Conservation (phyloP, 345 rosid species). For the Toxicodendron radicans region DNA sequence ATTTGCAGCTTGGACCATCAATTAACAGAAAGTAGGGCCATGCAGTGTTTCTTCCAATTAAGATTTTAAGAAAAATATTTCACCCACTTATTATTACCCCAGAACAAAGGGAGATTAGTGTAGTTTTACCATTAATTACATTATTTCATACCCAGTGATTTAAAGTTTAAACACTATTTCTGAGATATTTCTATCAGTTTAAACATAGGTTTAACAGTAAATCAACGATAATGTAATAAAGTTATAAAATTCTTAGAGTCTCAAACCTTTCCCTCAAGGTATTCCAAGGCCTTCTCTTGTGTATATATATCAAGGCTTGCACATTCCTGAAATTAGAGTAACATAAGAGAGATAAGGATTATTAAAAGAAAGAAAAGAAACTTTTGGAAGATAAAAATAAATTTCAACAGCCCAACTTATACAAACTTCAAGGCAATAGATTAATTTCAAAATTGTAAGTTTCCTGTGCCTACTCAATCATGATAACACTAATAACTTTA, state of each 20-base stretch:
- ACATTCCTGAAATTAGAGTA: slow-evolving; percentile 69
- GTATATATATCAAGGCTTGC: slow-evolving; percentile 57
- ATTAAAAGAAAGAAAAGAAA: background rate
- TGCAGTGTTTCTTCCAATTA: no score
- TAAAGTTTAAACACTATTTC: background rate
- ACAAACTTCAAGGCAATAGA: background rate
- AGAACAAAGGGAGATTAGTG: no score
- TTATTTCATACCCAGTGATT: background rate
- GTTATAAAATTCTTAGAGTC: slow-evolving; percentile 6
- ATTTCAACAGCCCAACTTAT: background rate
- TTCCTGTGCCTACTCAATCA: background rate
- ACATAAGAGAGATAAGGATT: slow-evolving; percentile 11
- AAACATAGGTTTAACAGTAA: background rate
- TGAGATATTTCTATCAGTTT: background rate
- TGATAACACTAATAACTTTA: background rate
- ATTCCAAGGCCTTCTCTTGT: slow-evolving; percentile 64
- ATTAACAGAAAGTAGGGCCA: no score
- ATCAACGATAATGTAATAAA: background rate
- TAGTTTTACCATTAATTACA: no score
- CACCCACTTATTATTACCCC: no score
- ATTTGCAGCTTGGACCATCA: no score
- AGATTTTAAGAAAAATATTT: no score
- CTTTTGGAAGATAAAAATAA: background rate
- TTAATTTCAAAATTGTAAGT: background rate
- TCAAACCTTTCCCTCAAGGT: slow-evolving; percentile 72